These are phyloP conservation scores for Ophidiomyces ophidiicola DNA, from an alignment of 2,329 filamentous ascomycete species.

Conservation along the genomic window DNA sequence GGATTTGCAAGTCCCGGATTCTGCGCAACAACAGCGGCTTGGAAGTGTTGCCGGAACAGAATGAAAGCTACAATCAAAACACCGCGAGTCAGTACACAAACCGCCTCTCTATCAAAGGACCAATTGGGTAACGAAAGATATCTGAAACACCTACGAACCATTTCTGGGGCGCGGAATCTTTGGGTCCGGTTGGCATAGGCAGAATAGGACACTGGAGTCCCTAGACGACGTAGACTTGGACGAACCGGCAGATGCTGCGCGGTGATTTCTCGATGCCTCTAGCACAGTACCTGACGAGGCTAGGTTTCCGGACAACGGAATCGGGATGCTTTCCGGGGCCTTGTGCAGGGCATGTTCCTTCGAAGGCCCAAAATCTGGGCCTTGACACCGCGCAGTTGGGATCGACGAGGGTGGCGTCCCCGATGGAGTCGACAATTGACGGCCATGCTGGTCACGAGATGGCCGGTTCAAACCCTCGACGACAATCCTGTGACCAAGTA, in stretches of 20 bases:
- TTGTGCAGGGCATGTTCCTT: background rate
- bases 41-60: conserved; percentile 86
- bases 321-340: no score
- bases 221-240: conserved; percentile 25
- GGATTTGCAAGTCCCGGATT: conserved; percentile 89
- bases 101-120: no score
- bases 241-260: conserved; percentile 26
- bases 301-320: conserved; percentile 11
- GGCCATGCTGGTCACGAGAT: background rate
- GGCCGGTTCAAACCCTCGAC: conserved; percentile 19
- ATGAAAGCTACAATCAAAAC: conserved; percentile 99
- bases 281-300: conserved; percentile 5
- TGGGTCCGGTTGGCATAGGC: conserved; percentile 57
- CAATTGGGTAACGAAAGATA: background rate
- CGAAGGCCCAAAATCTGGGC: background rate
- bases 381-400: background rate
- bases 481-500: conserved; percentile 35
- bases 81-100: no score
- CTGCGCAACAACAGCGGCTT: conserved; percentile 65
- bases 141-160: conserved; percentile 40
- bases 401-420: background rate
- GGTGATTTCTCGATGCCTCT: conserved; percentile 8
- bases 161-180: conserved; percentile 61
- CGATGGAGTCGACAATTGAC: background rate
- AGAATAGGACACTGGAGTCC: conserved; percentile 43